A percentile compares a stretch with the other conserved stretches of the same genome.
phyloP scores from a whole-genome alignment of 179 eudicot genomes.

The Corrigiola litoralis region DNA sequence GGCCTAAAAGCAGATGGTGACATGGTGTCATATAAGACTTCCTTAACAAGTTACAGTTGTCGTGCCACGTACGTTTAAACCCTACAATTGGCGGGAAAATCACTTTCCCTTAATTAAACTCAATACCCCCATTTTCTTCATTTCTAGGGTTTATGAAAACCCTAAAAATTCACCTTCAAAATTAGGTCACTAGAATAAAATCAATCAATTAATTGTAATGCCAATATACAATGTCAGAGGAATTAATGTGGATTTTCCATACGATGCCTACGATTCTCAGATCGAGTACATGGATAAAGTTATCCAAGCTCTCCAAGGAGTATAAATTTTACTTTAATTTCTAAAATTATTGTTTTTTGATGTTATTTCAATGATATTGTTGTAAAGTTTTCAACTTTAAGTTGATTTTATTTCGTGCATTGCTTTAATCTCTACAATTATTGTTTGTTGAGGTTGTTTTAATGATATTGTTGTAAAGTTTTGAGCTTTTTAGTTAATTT shows the following conservation, averaged over 20 bases:
- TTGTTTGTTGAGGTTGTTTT: neutral
- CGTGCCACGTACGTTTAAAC: too few species aligned
- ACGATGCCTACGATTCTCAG: constrained; percentile 90
- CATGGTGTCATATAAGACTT: too few species aligned
- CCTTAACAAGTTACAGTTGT: too few species aligned
- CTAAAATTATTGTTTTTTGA: neutral
- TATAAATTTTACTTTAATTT: constrained; percentile 9
- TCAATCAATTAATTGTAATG: constrained; percentile 29
- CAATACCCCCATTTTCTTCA: neutral
- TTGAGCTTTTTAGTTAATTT: too few species aligned
- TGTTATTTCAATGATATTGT: neutral
- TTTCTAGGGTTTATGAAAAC: constrained; percentile 25
- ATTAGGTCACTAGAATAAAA: neutral
- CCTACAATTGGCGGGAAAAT: too few species aligned
- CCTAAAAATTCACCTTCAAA: neutral
- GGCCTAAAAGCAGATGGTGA: too few species aligned
- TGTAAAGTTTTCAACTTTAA: neutral
- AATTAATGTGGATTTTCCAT: constrained; percentile 79
- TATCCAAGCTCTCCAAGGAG: constrained; percentile 85
- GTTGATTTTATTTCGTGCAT: neutral
- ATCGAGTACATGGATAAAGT: constrained; percentile 91
- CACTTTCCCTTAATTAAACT: too few species aligned
- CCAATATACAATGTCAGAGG: constrained; percentile 84
- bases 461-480: too few species aligned
- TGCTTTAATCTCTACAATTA: neutral